Percentiles rank a stretch among this genome's conserved stretches.
phyloP scores from a whole-genome alignment of 768 basidiomycete genomes.

The Calocybe indica region DNA sequence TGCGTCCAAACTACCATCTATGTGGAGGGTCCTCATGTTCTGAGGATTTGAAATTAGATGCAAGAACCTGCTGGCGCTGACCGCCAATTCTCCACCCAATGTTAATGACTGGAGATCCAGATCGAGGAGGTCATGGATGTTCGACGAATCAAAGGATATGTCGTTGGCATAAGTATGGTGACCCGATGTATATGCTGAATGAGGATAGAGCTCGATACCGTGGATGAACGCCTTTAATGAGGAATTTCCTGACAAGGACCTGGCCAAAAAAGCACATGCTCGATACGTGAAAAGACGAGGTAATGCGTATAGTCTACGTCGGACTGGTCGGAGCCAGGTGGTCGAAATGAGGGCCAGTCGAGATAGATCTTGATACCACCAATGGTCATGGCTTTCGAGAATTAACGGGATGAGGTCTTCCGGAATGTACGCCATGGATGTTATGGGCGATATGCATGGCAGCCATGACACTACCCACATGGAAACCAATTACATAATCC shows the following conservation, averaged over 20 bases:
- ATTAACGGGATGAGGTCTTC: conserved; percentile 49
- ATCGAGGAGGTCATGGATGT: too few relatives aligned
- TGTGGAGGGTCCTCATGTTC: conserved; percentile 32
- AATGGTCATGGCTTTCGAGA: conserved; percentile 40
- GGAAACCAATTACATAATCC: not conserved
- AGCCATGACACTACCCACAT: not conserved
- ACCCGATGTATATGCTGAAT: conserved; percentile 5
- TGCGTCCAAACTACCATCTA: conserved; percentile 37
- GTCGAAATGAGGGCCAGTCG: conserved; percentile 45
- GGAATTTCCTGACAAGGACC: conserved; percentile 32
- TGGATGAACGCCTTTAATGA: conserved; percentile 28
- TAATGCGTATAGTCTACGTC: conserved; percentile 38
- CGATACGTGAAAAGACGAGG: conserved; percentile 36
- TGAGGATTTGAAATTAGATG: conserved; percentile 34
- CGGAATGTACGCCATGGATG: not conserved
- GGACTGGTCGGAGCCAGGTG: conserved; percentile 37
- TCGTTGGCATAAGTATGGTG: conserved; percentile 29
- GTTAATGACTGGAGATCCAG: conserved; percentile 32
- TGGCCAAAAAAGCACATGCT: conserved; percentile 34
- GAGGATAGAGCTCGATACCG: conserved; percentile 36
- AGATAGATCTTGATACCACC: conserved; percentile 49
- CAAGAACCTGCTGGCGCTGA: conserved; percentile 43
- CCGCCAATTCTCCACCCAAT: conserved; percentile 42
- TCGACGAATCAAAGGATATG: conserved; percentile 24
- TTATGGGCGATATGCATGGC: not conserved